Percentiles rank a stretch among this genome's conserved stretches.
These are phyloP conservation scores for Nakataea oryzae DNA, from an alignment of 2,329 filamentous ascomycete genomes.

Conservation along the genomic window DNA sequence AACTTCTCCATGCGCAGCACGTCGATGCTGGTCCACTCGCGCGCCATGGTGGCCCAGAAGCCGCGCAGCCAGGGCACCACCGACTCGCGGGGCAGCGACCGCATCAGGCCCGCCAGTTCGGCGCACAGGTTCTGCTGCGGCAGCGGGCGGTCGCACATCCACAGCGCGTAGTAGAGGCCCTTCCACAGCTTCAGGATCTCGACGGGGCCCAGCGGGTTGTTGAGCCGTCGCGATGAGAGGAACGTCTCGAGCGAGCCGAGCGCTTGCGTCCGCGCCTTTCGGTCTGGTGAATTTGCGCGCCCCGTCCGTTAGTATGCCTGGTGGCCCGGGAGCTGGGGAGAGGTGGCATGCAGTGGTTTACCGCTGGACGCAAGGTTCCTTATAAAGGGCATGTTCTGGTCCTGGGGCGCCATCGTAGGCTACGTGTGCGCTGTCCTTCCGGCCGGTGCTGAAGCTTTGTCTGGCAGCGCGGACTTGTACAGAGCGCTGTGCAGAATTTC, in stretches of 20 bases:
- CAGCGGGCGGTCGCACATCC: constrained; percentile 86
- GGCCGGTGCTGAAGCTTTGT: neutral
- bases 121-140: constrained; percentile 75
- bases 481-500: neutral
- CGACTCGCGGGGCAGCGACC: constrained; percentile 39
- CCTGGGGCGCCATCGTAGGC: constrained; percentile 26
- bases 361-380: constrained; percentile 77
- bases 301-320: neutral
- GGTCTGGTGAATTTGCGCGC: constrained; percentile 42
- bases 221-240: constrained; percentile 48
- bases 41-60: constrained; percentile 62
- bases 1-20: constrained; percentile 86
- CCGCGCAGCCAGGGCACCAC: constrained; percentile 42
- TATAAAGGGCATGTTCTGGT: constrained; percentile 58
- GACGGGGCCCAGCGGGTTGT: constrained; percentile 47
- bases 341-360: constrained; percentile 27
- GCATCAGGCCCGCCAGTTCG: constrained; percentile 63
- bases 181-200: constrained; percentile 90
- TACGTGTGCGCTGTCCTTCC: neutral
- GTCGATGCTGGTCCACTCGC: constrained; percentile 63
- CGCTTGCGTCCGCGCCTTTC: constrained; percentile 66
- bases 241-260: constrained; percentile 68
- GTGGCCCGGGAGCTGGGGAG: neutral
- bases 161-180: constrained; percentile 84
- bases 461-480: neutral